phyloP scores from a whole-genome alignment of 805 yeast species.

The Candida nonsorbophila region DNA sequence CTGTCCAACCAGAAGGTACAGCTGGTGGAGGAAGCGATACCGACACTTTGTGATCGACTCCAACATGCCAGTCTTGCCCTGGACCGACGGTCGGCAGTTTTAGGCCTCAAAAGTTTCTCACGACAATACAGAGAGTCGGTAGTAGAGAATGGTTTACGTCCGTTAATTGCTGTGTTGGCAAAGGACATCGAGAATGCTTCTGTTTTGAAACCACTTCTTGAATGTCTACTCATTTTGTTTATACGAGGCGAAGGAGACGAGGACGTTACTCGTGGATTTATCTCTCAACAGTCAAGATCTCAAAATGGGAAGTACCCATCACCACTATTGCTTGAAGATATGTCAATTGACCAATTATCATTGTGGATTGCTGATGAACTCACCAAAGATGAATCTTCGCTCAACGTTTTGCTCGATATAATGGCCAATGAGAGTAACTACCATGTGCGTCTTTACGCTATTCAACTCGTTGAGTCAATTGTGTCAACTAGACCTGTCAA shows the following conservation, averaged over 20 bases:
- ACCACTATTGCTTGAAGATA: slow-evolving; percentile 55
- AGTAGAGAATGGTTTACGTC: slow-evolving; percentile 78
- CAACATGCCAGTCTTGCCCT: slow-evolving; percentile 74
- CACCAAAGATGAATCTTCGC: slow-evolving; percentile 45
- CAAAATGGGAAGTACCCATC: slow-evolving; percentile 79
- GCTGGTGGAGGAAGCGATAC: slow-evolving; percentile 76
- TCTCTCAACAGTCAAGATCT: slow-evolving; percentile 65
- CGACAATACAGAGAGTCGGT: slow-evolving; percentile 87
- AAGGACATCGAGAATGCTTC: slow-evolving; percentile 67
- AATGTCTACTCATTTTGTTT: slow-evolving; percentile 77
- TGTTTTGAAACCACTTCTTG: slow-evolving; percentile 73
- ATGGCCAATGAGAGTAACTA: slow-evolving; percentile 55
- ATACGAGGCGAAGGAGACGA: slow-evolving; percentile 62
- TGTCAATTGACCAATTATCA: slow-evolving; percentile 75
- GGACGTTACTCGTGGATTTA: slow-evolving; percentile 64
- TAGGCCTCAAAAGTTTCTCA: slow-evolving; percentile 83
- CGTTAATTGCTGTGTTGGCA: slow-evolving; percentile 59
- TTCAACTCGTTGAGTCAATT: slow-evolving; percentile 81
- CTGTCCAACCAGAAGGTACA: slow-evolving; percentile 28
- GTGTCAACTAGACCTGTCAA: slow-evolving; percentile 69
- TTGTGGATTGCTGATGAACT: slow-evolving; percentile 94
- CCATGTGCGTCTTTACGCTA: slow-evolving; percentile 71
- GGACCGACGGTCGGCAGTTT: slow-evolving; percentile 87
- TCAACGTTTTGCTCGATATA: slow-evolving; percentile 32
- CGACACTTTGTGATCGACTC: slow-evolving; percentile 82